phyloP scores from a whole-genome alignment of 2,329 filamentous ascomycete species.

The Cladosporium velox region DNA sequence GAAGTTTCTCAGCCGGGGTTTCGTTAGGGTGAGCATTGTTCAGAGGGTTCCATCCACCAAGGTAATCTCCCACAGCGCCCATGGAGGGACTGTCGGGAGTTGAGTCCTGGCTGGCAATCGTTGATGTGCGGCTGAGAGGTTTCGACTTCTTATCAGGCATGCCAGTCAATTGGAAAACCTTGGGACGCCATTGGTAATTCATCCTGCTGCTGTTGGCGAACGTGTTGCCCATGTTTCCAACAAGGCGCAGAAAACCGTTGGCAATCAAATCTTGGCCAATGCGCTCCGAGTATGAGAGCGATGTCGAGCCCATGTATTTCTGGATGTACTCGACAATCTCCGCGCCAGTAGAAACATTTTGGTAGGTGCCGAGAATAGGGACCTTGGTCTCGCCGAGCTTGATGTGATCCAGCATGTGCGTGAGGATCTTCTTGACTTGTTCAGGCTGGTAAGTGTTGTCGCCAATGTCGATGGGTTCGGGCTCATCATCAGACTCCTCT shows the following conservation, averaged over 20 bases:
- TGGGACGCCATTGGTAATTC: constrained; percentile 96
- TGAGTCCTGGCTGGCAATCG: constrained; percentile 57
- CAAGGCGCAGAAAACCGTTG: constrained; percentile 81
- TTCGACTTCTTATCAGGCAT: constrained; percentile 81
- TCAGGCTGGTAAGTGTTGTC: constrained; percentile 84
- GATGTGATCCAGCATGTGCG: constrained; percentile 83
- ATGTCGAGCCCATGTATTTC: constrained; percentile 79
- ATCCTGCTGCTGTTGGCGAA: constrained; percentile 98
- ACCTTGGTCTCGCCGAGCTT: constrained; percentile 91
- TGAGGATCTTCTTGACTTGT: constrained; percentile 85
- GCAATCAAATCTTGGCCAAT: constrained; percentile 91
- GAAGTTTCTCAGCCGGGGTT: constrained; percentile 80
- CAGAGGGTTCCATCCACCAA: constrained; percentile 89
- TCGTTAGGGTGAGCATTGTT: constrained; percentile 92
- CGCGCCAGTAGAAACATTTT: constrained; percentile 85
- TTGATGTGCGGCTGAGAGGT: constrained; percentile 71
- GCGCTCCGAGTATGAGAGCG: constrained; percentile 85
- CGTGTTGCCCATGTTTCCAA: constrained; percentile 91
- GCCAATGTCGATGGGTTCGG: constrained; percentile 84
- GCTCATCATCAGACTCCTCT: constrained; percentile 61
- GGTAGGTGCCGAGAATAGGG: constrained; percentile 89
- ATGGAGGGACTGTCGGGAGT: constrained; percentile 74
- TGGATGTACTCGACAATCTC: constrained; percentile 97
- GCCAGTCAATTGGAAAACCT: constrained; percentile 83
- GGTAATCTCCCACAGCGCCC: constrained; percentile 77